Percentiles rank a stretch among this genome's conserved stretches.
Evolutionary conservation across 768 basidiomycete genomes (phyloP).

Genomic region (Kwoniella dejecticola): DNA sequence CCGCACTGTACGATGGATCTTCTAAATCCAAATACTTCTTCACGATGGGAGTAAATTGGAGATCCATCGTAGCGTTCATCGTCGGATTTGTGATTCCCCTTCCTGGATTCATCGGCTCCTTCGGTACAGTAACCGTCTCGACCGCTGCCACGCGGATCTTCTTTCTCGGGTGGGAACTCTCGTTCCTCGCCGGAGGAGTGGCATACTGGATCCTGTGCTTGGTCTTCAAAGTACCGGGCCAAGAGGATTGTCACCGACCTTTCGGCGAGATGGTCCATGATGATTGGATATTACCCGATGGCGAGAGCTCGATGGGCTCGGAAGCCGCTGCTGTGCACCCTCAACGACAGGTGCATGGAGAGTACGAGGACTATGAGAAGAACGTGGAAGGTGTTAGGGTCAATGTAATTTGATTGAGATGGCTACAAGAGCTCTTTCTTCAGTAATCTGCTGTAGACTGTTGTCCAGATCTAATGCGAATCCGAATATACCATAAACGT

Average conservation of each 20-base stretch:
- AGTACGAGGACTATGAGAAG: constrained; percentile 19
- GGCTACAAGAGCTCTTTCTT: too few relatives aligned
- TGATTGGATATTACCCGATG: constrained; percentile 23
- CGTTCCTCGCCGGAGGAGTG: constrained; percentile 27
- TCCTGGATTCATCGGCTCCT: constrained; percentile 32
- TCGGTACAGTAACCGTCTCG: constrained; percentile 34
- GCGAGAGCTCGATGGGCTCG: background rate
- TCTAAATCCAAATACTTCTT: constrained; percentile 28
- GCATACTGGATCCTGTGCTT: constrained; percentile 23
- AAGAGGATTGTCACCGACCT: constrained; percentile 24
- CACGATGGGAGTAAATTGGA: constrained; percentile 27
- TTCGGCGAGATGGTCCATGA: constrained; percentile 27
- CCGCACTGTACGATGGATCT: constrained; percentile 28
- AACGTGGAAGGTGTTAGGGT: constrained; percentile 10
- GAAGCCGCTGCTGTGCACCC: background rate
- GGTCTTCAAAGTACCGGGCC: constrained; percentile 27
- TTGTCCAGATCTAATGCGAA: too few relatives aligned
- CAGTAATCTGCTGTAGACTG: too few relatives aligned
- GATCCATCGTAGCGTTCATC: constrained; percentile 25
- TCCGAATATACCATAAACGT: too few relatives aligned
- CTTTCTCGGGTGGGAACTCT: constrained; percentile 35
- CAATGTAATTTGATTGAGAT: constrained; percentile 5
- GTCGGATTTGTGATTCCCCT: constrained; percentile 27
- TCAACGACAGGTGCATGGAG: background rate
- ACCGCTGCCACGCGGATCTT: constrained; percentile 22